phyloP scores from a whole-genome alignment of 805 yeast genomes.

The Scheffersomyces stipitis region DNA sequence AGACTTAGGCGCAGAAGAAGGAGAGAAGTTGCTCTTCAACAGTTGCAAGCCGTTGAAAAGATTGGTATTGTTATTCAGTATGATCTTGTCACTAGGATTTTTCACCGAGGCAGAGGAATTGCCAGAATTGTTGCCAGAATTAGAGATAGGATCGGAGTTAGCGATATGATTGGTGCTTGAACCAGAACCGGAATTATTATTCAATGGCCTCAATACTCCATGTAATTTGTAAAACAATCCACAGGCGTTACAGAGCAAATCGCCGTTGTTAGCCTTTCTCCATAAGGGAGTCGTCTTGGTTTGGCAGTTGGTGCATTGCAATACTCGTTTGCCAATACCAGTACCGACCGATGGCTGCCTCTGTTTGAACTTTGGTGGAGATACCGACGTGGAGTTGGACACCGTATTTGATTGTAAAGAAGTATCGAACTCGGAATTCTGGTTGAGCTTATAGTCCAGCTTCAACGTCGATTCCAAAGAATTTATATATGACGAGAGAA shows the following conservation, averaged over 20 bases:
- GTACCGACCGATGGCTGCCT: slow-evolving; percentile 9
- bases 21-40: background rate
- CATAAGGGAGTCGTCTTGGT: slow-evolving; percentile 47
- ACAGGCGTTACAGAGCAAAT: slow-evolving; percentile 45
- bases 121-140: background rate
- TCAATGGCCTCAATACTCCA: slow-evolving; percentile 44
- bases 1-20: background rate
- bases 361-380: slow-evolving; percentile 9
- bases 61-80: slow-evolving; percentile 24
- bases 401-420: background rate
- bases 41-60: slow-evolving; percentile 16
- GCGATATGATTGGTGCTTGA: background rate
- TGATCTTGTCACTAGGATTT: slow-evolving; percentile 14
- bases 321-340: slow-evolving; percentile 16
- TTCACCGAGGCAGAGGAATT: background rate
- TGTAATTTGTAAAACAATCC: slow-evolving; percentile 46
- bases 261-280: slow-evolving; percentile 44
- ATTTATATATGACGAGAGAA: slow-evolving; percentile 37
- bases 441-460: slow-evolving; percentile 18
- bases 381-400: too few relatives aligned
- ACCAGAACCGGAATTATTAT: slow-evolving; percentile 8
- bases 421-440: background rate
- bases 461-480: slow-evolving; percentile 38
- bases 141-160: background rate
- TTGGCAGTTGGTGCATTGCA: slow-evolving; percentile 43